These are phyloP conservation scores for Cordyceps fumosorosea DNA, from an alignment of 2,329 filamentous ascomycete genomes.

Conservation along the genomic window DNA sequence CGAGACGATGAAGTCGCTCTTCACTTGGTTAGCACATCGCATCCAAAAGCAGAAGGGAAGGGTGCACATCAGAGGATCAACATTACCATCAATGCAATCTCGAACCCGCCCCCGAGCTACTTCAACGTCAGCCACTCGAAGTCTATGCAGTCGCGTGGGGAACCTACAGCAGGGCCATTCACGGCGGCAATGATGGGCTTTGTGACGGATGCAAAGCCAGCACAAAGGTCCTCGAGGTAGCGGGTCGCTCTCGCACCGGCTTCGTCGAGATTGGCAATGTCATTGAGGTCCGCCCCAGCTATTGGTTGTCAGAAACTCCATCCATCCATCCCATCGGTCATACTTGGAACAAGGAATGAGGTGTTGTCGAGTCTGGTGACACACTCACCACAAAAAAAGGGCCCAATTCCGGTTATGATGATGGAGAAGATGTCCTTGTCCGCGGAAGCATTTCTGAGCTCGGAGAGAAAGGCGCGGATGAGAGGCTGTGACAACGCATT, in stretches of 20 bases:
- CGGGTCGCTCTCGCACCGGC: conserved; percentile 13
- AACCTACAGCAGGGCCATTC: conserved; percentile 33
- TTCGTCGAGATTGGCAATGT: conserved; percentile 29
- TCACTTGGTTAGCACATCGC: conserved; percentile 1
- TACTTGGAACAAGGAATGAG: background rate
- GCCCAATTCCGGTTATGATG: conserved; percentile 27
- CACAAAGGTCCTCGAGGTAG: conserved; percentile 25
- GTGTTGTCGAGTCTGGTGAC: background rate
- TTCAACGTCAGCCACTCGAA: background rate
- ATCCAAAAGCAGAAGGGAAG: background rate
- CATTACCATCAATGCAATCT: conserved; percentile 32
- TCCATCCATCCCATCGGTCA: background rate
- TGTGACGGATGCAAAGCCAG: background rate
- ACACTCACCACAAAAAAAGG: conserved; percentile 27
- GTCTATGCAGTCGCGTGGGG: background rate
- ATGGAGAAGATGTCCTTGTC: conserved; percentile 24
- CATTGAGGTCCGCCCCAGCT: conserved; percentile 31
- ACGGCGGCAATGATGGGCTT: conserved; percentile 38
- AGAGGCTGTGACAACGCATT: conserved; percentile 49
- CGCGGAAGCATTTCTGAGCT: conserved; percentile 16
- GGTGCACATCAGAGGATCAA: conserved; percentile 14
- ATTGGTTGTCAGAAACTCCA: background rate
- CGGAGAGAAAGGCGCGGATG: conserved; percentile 34
- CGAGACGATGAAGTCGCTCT: conserved; percentile 22
- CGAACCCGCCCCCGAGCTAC: conserved; percentile 36